Evolutionary conservation across 331 rosid genomes (phyloP), one percentile per base, ranked within the genome.

Genomic region (Dryas integrifolia): DNA sequence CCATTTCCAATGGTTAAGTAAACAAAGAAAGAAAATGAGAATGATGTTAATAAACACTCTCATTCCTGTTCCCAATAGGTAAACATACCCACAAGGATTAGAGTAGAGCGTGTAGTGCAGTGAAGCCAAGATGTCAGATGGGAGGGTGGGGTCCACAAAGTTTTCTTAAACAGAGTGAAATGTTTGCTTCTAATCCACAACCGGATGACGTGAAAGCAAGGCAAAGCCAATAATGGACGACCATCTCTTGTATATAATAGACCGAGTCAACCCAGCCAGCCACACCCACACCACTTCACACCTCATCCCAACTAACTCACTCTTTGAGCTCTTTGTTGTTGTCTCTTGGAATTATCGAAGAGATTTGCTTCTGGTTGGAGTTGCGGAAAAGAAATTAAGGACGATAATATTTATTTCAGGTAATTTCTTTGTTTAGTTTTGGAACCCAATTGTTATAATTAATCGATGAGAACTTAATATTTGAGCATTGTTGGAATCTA

Each of bases 151-250:
- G 13, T n/a, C 55, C 55, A 4, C 55, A 13, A 12, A 3, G 55
- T 3, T 49, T 13, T 43, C 72, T 52, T 40, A 14, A 24, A 52
- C 38, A n/a, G 41, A 52, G 59, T 6, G 49, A 21, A n/a, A 58
- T 46, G 52, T 44, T 62, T 48, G 4, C 82, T 78, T 78, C 5
- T 10, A 78, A 62, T 65, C 74, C 63, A 56, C 67, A 47, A 26
- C 56, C 57, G 9, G 55, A 24, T 69, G 3, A 62, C 79, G 69
- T 74, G 68, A 74, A 74, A 47, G 79, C 64, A 53, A 74, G 69
- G 75, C 77, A 30, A 30, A 30, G 35, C 35, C 35, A 30, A 30
- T 30, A 30, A 30, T 30, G 35, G 35, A 30, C 35, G 35, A 30
- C 35, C 0, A 2, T 30, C 3, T 30, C 2, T 30, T 30, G 35